Evolutionary conservation across 805 yeast genomes (phyloP).

Genomic region (Ogataea populi-albae): DNA sequence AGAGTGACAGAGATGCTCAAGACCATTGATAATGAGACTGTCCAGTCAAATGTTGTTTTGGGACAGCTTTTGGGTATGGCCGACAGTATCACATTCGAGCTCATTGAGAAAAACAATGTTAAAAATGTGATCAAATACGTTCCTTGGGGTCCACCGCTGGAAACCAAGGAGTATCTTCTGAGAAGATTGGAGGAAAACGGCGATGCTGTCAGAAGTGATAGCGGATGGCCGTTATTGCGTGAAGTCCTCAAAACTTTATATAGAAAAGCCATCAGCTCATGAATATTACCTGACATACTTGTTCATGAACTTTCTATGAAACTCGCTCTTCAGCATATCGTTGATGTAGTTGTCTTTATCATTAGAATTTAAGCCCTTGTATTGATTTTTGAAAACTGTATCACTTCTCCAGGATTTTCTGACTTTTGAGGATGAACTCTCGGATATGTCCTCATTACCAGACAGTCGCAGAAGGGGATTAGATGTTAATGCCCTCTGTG

Average conservation of each 20-base stretch:
- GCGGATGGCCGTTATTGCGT: slow-evolving; percentile 70
- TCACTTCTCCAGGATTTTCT: slow-evolving; percentile 37
- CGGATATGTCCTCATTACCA: slow-evolving; percentile 10
- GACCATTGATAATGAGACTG: slow-evolving; percentile 22
- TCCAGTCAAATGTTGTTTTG: slow-evolving; percentile 64
- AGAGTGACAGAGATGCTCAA: slow-evolving; percentile 60
- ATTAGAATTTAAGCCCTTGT: slow-evolving; percentile 4
- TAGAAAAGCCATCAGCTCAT: slow-evolving; percentile 2
- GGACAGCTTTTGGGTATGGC: slow-evolving; percentile 97
- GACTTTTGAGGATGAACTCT: slow-evolving; percentile 10
- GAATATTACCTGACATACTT: slow-evolving; percentile 33
- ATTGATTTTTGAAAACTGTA: slow-evolving; percentile 28
- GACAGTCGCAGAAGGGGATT: slow-evolving; percentile 27
- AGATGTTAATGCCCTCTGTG: slow-evolving; percentile 21
- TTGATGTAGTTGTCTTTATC: slow-evolving; percentile 25
- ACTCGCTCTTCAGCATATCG: slow-evolving; percentile 37
- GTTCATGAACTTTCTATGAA: slow-evolving; percentile 41
- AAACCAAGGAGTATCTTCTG: slow-evolving; percentile 83
- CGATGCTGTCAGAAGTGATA: slow-evolving; percentile 84
- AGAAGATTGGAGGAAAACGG: slow-evolving; percentile 96
- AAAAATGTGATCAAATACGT: slow-evolving; percentile 87
- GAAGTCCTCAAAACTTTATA: slow-evolving; percentile 42
- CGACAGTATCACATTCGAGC: slow-evolving; percentile 77
- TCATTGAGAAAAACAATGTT: slow-evolving; percentile 60
- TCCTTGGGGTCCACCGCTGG: slow-evolving; percentile 96